Evolutionary conservation across 805 yeast genomes (phyloP).

Genomic region (Candida pseudofarinosa): DNA sequence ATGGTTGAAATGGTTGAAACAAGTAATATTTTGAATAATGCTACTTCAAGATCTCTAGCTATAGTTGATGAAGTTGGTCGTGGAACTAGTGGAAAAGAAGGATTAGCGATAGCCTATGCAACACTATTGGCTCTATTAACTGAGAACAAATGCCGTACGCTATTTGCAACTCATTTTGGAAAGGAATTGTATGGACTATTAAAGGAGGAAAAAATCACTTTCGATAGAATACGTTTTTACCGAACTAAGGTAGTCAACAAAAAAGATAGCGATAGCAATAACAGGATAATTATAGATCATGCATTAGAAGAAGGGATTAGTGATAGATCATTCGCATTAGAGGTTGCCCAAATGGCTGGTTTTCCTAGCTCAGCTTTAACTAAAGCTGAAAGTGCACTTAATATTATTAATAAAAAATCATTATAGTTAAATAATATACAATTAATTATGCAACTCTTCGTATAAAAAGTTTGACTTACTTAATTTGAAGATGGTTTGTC

Average conservation of each 20-base stretch:
- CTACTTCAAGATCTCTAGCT: slow-evolving; percentile 58
- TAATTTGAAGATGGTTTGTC: neutral
- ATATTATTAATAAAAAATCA: slow-evolving; percentile 5
- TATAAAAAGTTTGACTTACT: neutral
- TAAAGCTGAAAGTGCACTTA: slow-evolving; percentile 40
- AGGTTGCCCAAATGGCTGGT: slow-evolving; percentile 75
- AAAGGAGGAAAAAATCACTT: slow-evolving; percentile 22
- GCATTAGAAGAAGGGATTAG: slow-evolving; percentile 63
- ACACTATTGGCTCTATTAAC: slow-evolving; percentile 54
- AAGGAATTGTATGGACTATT: slow-evolving; percentile 36
- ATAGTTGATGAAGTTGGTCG: slow-evolving; percentile 77
- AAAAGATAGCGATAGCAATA: slow-evolving; percentile 7
- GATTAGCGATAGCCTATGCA: slow-evolving; percentile 80
- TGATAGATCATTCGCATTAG: slow-evolving; percentile 68
- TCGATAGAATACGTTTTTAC: slow-evolving; percentile 22
- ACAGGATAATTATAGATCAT: slow-evolving; percentile 48
- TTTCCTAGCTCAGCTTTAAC: slow-evolving; percentile 59
- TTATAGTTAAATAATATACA: slow-evolving; percentile 4
- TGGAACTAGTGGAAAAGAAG: slow-evolving; percentile 84
- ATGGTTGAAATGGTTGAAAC: slow-evolving; percentile 79
- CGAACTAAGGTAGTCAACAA: slow-evolving; percentile 27
- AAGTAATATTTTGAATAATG: slow-evolving; percentile 49
- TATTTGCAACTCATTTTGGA: slow-evolving; percentile 88
- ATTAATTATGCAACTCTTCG: too few relatives aligned
- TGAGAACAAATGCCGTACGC: slow-evolving; percentile 58